Conservation (phyloP, 2,329 filamentous ascomycete genomes). For the Chrysoporthe cubensis region DNA sequence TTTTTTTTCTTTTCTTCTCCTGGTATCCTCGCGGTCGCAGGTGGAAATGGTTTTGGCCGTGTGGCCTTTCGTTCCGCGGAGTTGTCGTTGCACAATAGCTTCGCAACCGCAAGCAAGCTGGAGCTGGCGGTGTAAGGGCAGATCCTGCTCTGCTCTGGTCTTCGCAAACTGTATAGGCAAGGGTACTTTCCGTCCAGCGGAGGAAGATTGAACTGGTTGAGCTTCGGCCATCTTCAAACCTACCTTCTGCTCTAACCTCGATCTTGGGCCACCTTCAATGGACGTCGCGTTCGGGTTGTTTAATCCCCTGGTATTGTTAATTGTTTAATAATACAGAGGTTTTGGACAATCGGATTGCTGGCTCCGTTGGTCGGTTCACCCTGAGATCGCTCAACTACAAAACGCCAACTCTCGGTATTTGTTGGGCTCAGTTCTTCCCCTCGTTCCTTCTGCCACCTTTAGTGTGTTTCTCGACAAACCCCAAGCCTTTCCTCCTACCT, state of each 20-base stretch:
- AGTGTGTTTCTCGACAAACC: conserved; percentile 11
- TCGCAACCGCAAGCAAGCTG: neutral
- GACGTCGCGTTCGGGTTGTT: neutral
- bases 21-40: neutral
- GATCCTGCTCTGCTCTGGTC: neutral
- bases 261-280: neutral
- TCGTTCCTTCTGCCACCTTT: conserved; percentile 17
- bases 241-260: neutral
- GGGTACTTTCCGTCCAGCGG: neutral
- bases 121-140: neutral
- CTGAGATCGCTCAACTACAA: conserved; percentile 3
- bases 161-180: conserved; percentile 5
- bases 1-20: conserved; percentile 4
- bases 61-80: neutral
- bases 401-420: conserved; percentile 3
- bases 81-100: neutral
- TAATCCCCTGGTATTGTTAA: neutral
- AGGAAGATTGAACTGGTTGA: too few species aligned
- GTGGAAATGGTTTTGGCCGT: neutral
- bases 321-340: neutral
- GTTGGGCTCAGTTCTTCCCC: neutral
- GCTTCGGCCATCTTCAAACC: neutral
- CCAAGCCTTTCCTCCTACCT: conserved; percentile 2
- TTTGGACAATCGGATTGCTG: neutral
- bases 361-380: conserved; percentile 8